phyloP scores from a whole-genome alignment of 2,329 filamentous ascomycete genomes.

The Acarospora socialis region DNA sequence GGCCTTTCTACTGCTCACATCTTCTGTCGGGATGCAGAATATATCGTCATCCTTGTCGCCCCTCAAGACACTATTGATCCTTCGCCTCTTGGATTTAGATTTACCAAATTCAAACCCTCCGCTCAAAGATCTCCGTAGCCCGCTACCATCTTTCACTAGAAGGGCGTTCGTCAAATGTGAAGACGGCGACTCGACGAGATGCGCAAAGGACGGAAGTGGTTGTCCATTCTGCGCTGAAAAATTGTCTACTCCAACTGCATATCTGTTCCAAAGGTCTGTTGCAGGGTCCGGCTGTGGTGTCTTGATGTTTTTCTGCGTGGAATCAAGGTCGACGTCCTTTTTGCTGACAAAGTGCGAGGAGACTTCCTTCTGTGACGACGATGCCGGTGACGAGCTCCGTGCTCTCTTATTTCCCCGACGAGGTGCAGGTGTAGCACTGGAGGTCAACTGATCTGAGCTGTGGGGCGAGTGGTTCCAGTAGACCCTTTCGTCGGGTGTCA shows the following conservation, averaged over 20 bases:
- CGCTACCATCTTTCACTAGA: conserved; percentile 30
- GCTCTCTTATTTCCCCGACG: conserved; percentile 48
- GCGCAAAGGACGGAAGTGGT: conserved; percentile 45
- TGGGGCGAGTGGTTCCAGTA: conserved; percentile 40
- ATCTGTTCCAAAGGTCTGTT: conserved; percentile 63
- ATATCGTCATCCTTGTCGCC: conserved; percentile 32
- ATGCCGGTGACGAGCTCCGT: conserved; percentile 57
- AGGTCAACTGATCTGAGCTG: conserved; percentile 28
- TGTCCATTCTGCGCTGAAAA: conserved; percentile 16
- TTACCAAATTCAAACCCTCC: conserved; percentile 56
- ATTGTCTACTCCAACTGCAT: conserved; percentile 19
- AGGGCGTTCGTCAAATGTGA: conserved; percentile 50
- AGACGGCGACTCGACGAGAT: conserved; percentile 54
- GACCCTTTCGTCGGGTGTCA: conserved; percentile 47
- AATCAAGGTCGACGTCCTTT: conserved; percentile 41
- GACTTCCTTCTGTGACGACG: conserved; percentile 43
- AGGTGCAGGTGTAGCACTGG: conserved; percentile 33
- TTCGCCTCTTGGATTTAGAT: conserved; percentile 47
- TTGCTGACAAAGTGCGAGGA: conserved; percentile 26
- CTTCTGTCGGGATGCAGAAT: conserved; percentile 28
- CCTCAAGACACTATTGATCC: conserved; percentile 34
- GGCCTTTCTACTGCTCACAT: conserved; percentile 23
- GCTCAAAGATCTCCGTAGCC: conserved; percentile 51
- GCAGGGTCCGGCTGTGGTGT: conserved; percentile 60
- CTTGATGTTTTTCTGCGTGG: conserved; percentile 43